These are phyloP conservation scores for Ophiocordyceps australis DNA, from an alignment of 2,329 filamentous ascomycete genomes.

Conservation along the genomic window DNA sequence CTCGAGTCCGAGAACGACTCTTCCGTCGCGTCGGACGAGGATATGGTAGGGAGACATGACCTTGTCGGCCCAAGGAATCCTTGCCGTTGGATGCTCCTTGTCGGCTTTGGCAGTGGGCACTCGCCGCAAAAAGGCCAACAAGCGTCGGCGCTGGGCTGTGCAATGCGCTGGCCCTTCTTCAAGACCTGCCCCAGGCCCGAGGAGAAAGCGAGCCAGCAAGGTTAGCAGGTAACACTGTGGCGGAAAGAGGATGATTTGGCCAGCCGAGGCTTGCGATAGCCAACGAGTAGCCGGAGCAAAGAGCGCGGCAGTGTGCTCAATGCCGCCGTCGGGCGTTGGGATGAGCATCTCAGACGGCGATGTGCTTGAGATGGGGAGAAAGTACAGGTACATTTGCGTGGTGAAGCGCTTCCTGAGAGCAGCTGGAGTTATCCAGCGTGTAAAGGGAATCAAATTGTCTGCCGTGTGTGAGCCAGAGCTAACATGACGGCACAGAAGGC, in stretches of 20 bases:
- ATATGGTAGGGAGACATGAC: slow-evolving; percentile 38
- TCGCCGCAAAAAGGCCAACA: slow-evolving; percentile 33
- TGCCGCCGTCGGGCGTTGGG: slow-evolving; percentile 52
- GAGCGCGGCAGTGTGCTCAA: slow-evolving; percentile 52
- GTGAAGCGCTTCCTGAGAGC: slow-evolving; percentile 63
- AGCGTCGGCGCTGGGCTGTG: slow-evolving; percentile 26
- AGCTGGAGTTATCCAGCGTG: slow-evolving; percentile 75
- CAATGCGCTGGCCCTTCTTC: slow-evolving; percentile 15
- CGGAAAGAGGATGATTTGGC: slow-evolving; percentile 71
- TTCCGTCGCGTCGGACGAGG: slow-evolving; percentile 24
- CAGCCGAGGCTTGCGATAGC: slow-evolving; percentile 42
- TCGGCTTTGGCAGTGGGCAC: slow-evolving; percentile 22
- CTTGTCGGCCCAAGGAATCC: slow-evolving; percentile 39
- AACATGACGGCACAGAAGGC: too few species aligned
- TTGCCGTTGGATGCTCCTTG: slow-evolving; percentile 20
- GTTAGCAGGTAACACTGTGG: slow-evolving; percentile 66
- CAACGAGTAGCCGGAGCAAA: slow-evolving; percentile 58
- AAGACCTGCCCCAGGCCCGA: slow-evolving; percentile 11
- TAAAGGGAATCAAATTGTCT: slow-evolving; percentile 52
- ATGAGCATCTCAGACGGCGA: slow-evolving; percentile 34
- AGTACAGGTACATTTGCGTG: slow-evolving; percentile 94
- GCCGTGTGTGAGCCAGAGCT: neutral
- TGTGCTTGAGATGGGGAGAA: slow-evolving; percentile 42
- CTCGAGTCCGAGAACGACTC: slow-evolving; percentile 36
- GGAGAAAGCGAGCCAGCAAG: slow-evolving; percentile 35